Evolutionary conservation across 306 rosid species (phyloP), one percentile per base, ranked within the genome.

Genomic region (Medicago lupulina): DNA sequence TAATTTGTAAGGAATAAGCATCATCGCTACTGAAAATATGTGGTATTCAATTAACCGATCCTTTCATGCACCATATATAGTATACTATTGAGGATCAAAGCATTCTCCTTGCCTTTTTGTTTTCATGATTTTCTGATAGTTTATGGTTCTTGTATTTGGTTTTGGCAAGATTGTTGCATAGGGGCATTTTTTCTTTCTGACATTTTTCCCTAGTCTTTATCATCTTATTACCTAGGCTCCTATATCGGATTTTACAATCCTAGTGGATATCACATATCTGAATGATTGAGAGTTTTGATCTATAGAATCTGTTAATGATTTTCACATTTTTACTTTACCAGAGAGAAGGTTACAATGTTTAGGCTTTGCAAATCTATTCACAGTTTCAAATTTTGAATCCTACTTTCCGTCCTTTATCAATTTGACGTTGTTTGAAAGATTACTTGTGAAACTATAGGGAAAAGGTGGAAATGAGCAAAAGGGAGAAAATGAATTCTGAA

Each of bases 1-100:
- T 25, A 25, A 25, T 49, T 44, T 55, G 44, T 63, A 70, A 49
- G 57, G 74, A 62, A 44, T 25, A 39, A 28, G 57, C 51, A 19
- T 75, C 25, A 75, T 74, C 15, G 13, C 71, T 23, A 18, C 75
- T 23, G 28, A 55, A 70, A 57, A 43, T 13, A 7, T 75, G 15
- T 17, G 16, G 64, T 70, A 50, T 47, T 67, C 67, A 13, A 3
- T 47, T 21, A 69, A 36, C 49, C 25, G 66, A 50, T 59, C 65
- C 40, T 59, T 25, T n/a, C 13, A 25, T 7, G 40, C 15, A 59
- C 17, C 65, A 25, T 59, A 25, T 16, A 12, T 59, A 59, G 2
- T 59, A 25, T 59, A 59, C 6, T 59, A 25, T 25, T 59, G 18
- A 13, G 65, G 65, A 59, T 25, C 65, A 59, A 59, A 25, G 10